Base-by-base conservation (phyloP, 768 basidiomycete genomes). In the Boletus reticulatus region DNA sequence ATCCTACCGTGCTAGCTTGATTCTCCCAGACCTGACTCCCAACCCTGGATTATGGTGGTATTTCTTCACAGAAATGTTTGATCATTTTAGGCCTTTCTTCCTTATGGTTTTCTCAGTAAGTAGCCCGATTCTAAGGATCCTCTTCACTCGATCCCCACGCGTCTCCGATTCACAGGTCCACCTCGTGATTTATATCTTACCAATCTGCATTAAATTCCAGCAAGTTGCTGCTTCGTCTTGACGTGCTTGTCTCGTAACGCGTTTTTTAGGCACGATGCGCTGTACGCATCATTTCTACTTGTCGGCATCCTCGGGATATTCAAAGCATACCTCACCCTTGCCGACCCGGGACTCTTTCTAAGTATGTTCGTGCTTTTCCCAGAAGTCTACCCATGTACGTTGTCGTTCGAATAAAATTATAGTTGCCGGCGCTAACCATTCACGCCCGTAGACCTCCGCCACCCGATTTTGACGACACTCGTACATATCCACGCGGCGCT, bases 61-160 rank as follows among this genome's bases (percentile, higher is more conserved):
- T 72, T 98, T 98, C 76, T 98, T 98, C 75, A 98, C 94, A 12
- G 96, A 98, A 70, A 98, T 98, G 91, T 99, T 99, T 60, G 96
- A 98, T 67, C 90, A 98, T 68, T 99, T 98, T 78, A 78, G 97
- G 31, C 22, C 75, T 99, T 97, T 79, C 76, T 99, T 97, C 79
- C 76, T 98, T 31, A 88, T 94, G 80, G 91, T 90, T 17, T 98
- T 98, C 71, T 90, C 88, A n/a, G 94, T 94, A 62, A 44, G 87
- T 69, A 22, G 32, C 20, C 4, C 4, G 7, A 12, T 22, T 22
- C n/a, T 6, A n/a, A 4, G 12, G 22, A 20, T 22, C 16, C 6
- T 22, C 38, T 27, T 27, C 32, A 43, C n/a, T 42, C 20, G 3
- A 22, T 34, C 39, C 41, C 36, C 39, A 59, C 36, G 22, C 42